Base-by-base conservation (phyloP, 2,329 filamentous ascomycete species). In the Microdochium bolleyi region DNA sequence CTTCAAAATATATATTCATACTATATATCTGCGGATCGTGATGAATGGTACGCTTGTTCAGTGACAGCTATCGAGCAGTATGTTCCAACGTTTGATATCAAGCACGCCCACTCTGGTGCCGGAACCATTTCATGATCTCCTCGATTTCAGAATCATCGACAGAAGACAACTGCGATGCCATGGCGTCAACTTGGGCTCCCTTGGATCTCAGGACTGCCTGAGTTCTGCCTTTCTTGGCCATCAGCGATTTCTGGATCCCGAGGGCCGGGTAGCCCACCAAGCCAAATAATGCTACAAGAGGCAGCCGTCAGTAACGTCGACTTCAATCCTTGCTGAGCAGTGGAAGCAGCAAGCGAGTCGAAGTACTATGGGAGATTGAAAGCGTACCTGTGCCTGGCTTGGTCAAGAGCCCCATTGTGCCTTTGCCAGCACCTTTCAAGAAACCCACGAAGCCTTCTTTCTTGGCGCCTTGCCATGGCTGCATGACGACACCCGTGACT, bases 351-450 rank as follows among this genome's bases (percentile, higher is more conserved):
- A 34, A 34, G 30, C 30, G 30, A 34, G 30, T 34, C 30, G 30
- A 34, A 34, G 30, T 34, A 34, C 49, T 38, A 50, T n/a, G 46
- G 49, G 4, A 38, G 9, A 9, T 16, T 5, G 38, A 54, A 24
- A 49, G 19, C 62, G 51, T 56, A 64, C 63, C 62, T n/a, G 61
- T 58, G 24, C 58, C 56, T 3, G 62, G 51, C 49, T 62, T 62
- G 14, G 61, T 57, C 0, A 56, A 14, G 1, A 62, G 32, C 1
- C 62, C 61, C 21, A 59, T 53, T 1, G 59, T 54, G 2, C 69
- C 71, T 51, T 68, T 72, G 1, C 61, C 64, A 0, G 70, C 38
- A 0, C 68, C 67, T 37, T 66, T 68, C 2, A 61, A 56, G 10
- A 67, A 60, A 0, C 70, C 69, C 1, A 61, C 24, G 0, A 61